Conservation (phyloP, 441 rosid genomes). For the Hura crepitans region DNA sequence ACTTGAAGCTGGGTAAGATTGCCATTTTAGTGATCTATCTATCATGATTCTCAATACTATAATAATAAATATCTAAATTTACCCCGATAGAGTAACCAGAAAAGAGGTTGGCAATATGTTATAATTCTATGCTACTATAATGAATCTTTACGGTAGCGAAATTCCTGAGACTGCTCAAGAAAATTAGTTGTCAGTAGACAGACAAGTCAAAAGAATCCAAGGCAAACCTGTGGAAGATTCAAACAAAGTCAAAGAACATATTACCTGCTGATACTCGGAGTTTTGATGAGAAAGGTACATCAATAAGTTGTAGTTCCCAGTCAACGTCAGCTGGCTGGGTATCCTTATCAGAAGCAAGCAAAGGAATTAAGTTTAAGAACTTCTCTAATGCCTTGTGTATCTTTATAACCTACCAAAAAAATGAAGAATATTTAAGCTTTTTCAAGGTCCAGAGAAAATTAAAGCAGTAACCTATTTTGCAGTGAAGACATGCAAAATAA, state of each 20-base stretch:
- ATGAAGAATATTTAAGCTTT: slow-evolving; percentile 2
- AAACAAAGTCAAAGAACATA: slow-evolving; percentile 11
- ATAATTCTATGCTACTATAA: background rate
- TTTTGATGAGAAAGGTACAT: slow-evolving; percentile 44
- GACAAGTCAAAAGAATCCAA: background rate
- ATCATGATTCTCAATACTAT: background rate
- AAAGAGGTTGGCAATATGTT: background rate
- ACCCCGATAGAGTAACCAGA: background rate
- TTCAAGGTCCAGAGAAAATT: background rate
- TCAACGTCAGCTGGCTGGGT: slow-evolving; percentile 40
- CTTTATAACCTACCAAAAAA: slow-evolving; percentile 54
- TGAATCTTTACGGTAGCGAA: background rate
- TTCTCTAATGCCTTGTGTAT: slow-evolving; percentile 53
- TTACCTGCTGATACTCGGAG: slow-evolving; percentile 69
- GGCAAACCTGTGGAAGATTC: background rate
- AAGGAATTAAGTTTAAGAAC: slow-evolving; percentile 54
- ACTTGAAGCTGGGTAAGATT: background rate
- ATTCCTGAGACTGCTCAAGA: background rate
- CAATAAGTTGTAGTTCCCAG: slow-evolving; percentile 45
- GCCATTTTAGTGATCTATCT: background rate
- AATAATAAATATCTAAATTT: background rate
- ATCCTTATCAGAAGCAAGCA: slow-evolving; percentile 44
- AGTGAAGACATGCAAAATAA: slow-evolving; percentile 1
- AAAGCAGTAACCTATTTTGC: background rate
- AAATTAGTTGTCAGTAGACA: background rate